phyloP scores from a whole-genome alignment of 2,329 filamentous ascomycete genomes.

The Diaporthe sp. region DNA sequence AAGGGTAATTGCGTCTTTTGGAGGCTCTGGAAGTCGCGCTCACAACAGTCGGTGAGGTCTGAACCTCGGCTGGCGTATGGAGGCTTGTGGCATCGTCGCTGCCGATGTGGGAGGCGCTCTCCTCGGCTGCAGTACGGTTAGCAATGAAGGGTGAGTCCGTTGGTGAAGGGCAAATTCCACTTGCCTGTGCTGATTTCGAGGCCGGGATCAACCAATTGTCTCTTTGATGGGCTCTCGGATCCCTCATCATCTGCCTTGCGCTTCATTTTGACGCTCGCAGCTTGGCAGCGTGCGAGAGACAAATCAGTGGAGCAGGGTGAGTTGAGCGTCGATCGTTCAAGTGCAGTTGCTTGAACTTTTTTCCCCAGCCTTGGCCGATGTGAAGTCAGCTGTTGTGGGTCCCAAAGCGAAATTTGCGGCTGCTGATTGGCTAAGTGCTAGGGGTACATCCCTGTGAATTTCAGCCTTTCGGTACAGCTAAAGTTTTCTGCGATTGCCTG shows the following conservation, averaged over 20 bases:
- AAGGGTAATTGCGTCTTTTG: slow-evolving; percentile 67
- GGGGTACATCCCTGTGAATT: slow-evolving; percentile 13
- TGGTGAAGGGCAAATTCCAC: neutral
- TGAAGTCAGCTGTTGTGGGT: slow-evolving; percentile 3
- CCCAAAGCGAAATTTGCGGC: neutral
- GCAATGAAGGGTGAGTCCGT: neutral
- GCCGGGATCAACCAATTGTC: slow-evolving; percentile 4
- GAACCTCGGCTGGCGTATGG: slow-evolving; percentile 5
- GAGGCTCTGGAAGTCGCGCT: slow-evolving; percentile 34
- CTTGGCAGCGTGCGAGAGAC: slow-evolving; percentile 4
- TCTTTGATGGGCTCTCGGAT: slow-evolving; percentile 10
- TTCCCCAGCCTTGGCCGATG: slow-evolving; percentile 24
- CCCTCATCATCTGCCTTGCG: slow-evolving; percentile 32
- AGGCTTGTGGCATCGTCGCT: slow-evolving; percentile 29
- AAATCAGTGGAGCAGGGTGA: slow-evolving; percentile 11
- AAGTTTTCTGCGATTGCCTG: slow-evolving; percentile 38
- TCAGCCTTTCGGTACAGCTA: slow-evolving; percentile 34
- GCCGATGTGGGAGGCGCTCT: slow-evolving; percentile 26
- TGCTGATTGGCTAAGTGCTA: neutral
- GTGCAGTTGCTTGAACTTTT: slow-evolving; percentile 13
- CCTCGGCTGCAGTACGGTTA: slow-evolving; percentile 34
- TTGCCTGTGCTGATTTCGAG: slow-evolving; percentile 31
- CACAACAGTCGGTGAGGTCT: slow-evolving; percentile 33
- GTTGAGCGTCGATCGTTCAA: slow-evolving; percentile 5
- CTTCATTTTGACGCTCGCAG: slow-evolving; percentile 37